phyloP scores from a whole-genome alignment of 768 basidiomycete genomes.

The Crucibulum laeve region DNA sequence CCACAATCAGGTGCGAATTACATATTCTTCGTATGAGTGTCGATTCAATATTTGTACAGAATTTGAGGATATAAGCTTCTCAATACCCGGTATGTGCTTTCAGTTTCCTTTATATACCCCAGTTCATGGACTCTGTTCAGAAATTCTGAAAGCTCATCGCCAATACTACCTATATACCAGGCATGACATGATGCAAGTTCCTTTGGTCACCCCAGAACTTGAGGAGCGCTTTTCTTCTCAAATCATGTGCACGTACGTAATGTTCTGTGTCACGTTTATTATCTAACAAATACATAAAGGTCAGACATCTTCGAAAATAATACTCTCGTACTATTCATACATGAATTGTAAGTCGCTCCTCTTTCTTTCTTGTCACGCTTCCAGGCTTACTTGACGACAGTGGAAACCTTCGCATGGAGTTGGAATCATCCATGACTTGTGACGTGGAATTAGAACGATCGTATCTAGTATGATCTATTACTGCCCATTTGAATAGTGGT shows the following conservation, averaged over 20 bases:
- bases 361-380: slow-evolving; percentile 1
- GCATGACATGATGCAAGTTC: slow-evolving; percentile 78
- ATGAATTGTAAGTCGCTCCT: slow-evolving; percentile 77
- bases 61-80: slow-evolving; percentile 55
- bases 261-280: background rate
- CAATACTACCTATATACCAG: slow-evolving; percentile 75
- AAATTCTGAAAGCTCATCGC: slow-evolving; percentile 88
- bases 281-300: slow-evolving; percentile 31
- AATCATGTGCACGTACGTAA: slow-evolving; percentile 82
- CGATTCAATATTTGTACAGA: slow-evolving; percentile 31
- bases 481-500: background rate
- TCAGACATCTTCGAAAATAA: slow-evolving; percentile 72
- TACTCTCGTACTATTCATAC: slow-evolving; percentile 82
- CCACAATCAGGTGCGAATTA: slow-evolving; percentile 62
- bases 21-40: background rate
- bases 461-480: slow-evolving; percentile 58
- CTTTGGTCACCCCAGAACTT: slow-evolving; percentile 61
- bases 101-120: background rate
- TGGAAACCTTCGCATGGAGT: slow-evolving; percentile 82
- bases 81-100: slow-evolving; percentile 56
- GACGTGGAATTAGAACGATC: slow-evolving; percentile 78
- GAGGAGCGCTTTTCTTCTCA: slow-evolving; percentile 76
- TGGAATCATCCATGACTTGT: slow-evolving; percentile 68
- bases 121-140: slow-evolving; percentile 26
- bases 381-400: slow-evolving; percentile 34